Evolutionary conservation across 2,329 filamentous ascomycete genomes (phyloP).

Genomic region (Fusarium duplospermum): DNA sequence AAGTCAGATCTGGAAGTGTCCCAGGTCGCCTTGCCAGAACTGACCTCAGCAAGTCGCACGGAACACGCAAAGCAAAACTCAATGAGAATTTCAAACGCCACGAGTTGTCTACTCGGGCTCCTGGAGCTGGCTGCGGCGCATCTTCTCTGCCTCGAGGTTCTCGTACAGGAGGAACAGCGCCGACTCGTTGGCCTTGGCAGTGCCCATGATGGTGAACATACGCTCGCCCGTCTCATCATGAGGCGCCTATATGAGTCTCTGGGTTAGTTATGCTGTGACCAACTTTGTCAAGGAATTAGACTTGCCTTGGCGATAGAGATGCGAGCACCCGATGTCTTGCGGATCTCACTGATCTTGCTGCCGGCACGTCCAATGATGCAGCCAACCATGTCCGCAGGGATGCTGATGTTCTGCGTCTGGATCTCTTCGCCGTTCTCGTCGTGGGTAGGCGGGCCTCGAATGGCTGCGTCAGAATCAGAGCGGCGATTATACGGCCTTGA

Average conservation of each 20-base stretch:
- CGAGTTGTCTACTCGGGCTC: slow-evolving; percentile 59
- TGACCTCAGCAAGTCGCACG: slow-evolving; percentile 51
- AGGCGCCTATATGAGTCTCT: slow-evolving; percentile 69
- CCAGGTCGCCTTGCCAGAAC: slow-evolving; percentile 63
- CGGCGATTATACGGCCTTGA: slow-evolving; percentile 78
- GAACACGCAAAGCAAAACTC: slow-evolving; percentile 48
- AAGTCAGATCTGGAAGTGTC: slow-evolving; percentile 69
- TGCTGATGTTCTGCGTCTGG: slow-evolving; percentile 99
- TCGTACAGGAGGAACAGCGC: slow-evolving; percentile 97
- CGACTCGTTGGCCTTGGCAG: slow-evolving; percentile 91
- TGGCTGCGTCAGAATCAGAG: slow-evolving; percentile 83
- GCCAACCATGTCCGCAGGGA: slow-evolving; percentile 99
- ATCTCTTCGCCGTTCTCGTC: slow-evolving; percentile 98
- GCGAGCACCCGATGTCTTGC: slow-evolving; percentile 93
- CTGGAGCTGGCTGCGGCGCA: slow-evolving; percentile 88
- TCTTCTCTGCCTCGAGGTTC: slow-evolving; percentile 99
- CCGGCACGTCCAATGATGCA: slow-evolving; percentile 97
- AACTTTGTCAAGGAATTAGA: neutral
- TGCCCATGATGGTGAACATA: slow-evolving; percentile 99
- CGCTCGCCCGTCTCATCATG: slow-evolving; percentile 98
- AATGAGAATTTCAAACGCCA: slow-evolving; percentile 12
- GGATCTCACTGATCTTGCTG: slow-evolving; percentile 98
- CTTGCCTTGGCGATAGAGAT: slow-evolving; percentile 94
- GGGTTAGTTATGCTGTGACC: slow-evolving; percentile 2
- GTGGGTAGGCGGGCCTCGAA: slow-evolving; percentile 85